phyloP scores from a whole-genome alignment of 2,329 filamentous ascomycete genomes.

The Exserohilum turcica region DNA sequence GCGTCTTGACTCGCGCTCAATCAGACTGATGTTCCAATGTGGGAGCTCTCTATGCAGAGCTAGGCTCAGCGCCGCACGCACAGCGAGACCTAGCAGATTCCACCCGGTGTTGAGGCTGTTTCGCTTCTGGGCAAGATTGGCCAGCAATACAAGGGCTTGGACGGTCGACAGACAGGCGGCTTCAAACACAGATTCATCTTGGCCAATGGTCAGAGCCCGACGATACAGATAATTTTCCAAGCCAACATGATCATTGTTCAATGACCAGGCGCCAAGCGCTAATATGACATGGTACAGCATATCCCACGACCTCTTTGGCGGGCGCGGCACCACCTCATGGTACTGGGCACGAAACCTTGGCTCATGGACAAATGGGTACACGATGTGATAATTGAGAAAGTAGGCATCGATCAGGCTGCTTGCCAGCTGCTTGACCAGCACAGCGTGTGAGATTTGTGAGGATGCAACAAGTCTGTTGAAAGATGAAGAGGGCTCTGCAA shows the following conservation, averaged over 20 bases:
- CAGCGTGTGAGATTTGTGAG: conserved; percentile 29
- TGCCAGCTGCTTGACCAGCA: conserved; percentile 27
- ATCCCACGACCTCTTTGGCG: conserved; percentile 28
- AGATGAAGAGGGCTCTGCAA: conserved; percentile 14
- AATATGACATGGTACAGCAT: conserved; percentile 33
- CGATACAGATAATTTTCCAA: conserved; percentile 34
- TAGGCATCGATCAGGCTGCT: conserved; percentile 31
- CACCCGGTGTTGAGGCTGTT: conserved; percentile 34
- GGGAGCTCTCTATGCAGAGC: conserved; percentile 34
- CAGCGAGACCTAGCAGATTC: conserved; percentile 32
- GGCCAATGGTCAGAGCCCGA: conserved; percentile 29
- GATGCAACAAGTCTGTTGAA: conserved; percentile 25
- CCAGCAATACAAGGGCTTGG: conserved; percentile 31
- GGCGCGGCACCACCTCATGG: conserved; percentile 32
- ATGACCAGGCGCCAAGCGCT: conserved; percentile 30
- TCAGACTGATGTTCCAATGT: conserved; percentile 34
- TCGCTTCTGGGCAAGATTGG: conserved; percentile 32
- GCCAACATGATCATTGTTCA: conserved; percentile 30
- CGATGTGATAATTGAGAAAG: conserved; percentile 31
- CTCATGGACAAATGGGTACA: conserved; percentile 35
- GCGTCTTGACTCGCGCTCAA: conserved; percentile 32
- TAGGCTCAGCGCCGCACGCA: conserved; percentile 31
- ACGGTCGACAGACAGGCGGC: conserved; percentile 30
- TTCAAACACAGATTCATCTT: conserved; percentile 35
- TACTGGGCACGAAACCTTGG: conserved; percentile 35